Evolutionary conservation across 106 monocot genomes (phyloP), one percentile per base, ranked within the genome.

Genomic region (Phalaenopsis aphrodite): DNA sequence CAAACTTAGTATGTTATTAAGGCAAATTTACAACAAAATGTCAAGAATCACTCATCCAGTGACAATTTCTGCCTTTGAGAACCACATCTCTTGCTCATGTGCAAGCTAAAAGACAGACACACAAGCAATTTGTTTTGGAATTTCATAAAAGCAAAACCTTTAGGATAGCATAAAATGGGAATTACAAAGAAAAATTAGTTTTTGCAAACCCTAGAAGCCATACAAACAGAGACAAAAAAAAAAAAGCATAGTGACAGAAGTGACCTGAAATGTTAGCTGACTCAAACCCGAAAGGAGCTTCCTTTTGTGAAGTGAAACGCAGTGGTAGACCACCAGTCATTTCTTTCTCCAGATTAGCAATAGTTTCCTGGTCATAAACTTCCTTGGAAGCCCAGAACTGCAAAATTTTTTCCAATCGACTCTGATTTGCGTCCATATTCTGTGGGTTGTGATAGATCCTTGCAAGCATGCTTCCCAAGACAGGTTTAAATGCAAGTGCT

Each of bases 311-410:
- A 55, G 77, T 47, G 64, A 76, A 77, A 41, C 23, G 81, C 41
- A 81, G 72, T 45, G 80, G 80, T n/a, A 75, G 52, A 23, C 89
- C 86, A 42, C 86, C 82, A 49, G 79, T 86, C 97, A 98, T 98
- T 71, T 94, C 97, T 42, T 81, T 86, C 82, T 98, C 94, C 80
- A 98, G 73, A 41, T 15, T 80, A 72, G 77, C 75, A 71, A 98
- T 98, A 45, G 90, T 98, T 56, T 89, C 90, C 57, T 85, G 89
- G 78, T 98, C 92, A 84, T 89, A 98, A 19, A 98, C 94, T 85
- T 98, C 97, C 75, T 94, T 98, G 58, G 94, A 85, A 79, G 85
- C 88, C 97, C 97, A 98, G 84, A 98, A 98, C 52, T 94, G 90
- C 21, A 98, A 73, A 42, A 98, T 92, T 68, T 92, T 94, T 47